Conservation (phyloP, 768 basidiomycete species). For the Pleurotus eryngii region DNA sequence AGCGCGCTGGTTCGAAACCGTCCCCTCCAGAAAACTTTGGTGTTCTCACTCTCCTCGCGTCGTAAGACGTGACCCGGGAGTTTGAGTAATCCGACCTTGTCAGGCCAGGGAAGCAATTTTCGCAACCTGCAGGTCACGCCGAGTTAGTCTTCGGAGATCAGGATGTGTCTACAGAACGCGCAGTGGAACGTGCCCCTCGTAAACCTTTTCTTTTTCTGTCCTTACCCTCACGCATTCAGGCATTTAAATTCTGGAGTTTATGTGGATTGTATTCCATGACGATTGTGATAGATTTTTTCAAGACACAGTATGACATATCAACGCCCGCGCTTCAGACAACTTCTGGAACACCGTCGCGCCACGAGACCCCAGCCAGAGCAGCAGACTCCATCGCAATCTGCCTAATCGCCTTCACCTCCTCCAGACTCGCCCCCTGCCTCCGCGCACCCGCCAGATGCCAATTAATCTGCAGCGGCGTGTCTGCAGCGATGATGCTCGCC, state of each 20-base stretch:
- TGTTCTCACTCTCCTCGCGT: constrained; percentile 63
- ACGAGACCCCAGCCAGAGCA: constrained; percentile 42
- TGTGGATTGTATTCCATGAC: too few relatives aligned
- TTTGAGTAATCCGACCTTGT: constrained; percentile 85
- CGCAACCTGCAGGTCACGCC: constrained; percentile 83
- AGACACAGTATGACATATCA: too few relatives aligned
- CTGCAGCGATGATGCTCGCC: constrained; percentile 57
- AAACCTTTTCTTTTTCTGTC: constrained; percentile 56
- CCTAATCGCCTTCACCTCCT: constrained; percentile 52
- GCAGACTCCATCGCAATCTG: constrained; percentile 52
- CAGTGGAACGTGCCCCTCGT: constrained; percentile 68
- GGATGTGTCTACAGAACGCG: constrained; percentile 81
- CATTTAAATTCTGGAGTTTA: too few relatives aligned
- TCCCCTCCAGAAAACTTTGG: constrained; percentile 92
- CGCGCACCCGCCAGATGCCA: constrained; percentile 64
- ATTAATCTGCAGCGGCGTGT: constrained; percentile 59
- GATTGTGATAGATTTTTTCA: too few relatives aligned
- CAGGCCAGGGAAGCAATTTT: constrained; percentile 93
- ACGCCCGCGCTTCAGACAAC: constrained; percentile 12
- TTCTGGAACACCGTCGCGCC: constrained; percentile 54
- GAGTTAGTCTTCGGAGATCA: constrained; percentile 93
- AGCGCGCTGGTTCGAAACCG: constrained; percentile 93
- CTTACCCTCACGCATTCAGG: too few relatives aligned
- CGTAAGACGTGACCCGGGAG: constrained; percentile 58
- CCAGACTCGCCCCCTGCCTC: constrained; percentile 49